Evolutionary conservation across 345 rosid species (phyloP), one percentile per base, ranked within the genome.

Genomic region (Salix caprea): DNA sequence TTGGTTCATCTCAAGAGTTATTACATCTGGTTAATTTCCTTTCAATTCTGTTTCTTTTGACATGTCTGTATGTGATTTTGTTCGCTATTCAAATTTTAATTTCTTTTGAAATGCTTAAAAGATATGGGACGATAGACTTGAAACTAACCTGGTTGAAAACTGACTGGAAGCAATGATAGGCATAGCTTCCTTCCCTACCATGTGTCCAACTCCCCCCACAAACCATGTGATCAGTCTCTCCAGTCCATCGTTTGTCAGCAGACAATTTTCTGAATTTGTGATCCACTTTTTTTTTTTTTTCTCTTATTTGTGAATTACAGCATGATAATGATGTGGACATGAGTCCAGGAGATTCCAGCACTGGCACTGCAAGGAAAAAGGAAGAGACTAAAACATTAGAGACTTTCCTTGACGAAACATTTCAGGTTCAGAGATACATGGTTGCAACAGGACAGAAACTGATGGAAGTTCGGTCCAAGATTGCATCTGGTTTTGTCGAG

Each of bases 381-480:
- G 90, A 73, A 71, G 84, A 85, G 16, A 91, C 83, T 4, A 92
- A 82, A 81, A 80, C 84, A 37, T 81, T 89, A n/a, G 92, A 91
- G 80, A 90, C 87, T 80, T 92, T 86, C 80, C 87, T 94, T 0
- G 96, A 92, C 75, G 97, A 92, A 77, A 91, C 97, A 46, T 94
- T 94, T 80, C 97, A 92, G 84, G 84, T 94, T 68, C 94, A 92
- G 86, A 86, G 93, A 72, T 88, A 89, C 84, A 89, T 89, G 77
- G 99, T 95, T 5, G 91, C 94, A 62, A 86, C 92, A 4, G 99
- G 99, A 73, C 99, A 95, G 79, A 95, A 89, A 76, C 76, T 91
- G 67, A 78, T 82, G 86, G 97, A 95, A 78, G 84, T 93, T 72
- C 96, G 92, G 75, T 73, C 90, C 32, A 96, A 87, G 89, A 91